Base-by-base conservation (phyloP, 768 basidiomycete species). In the Leccinellum rugosiceps region DNA sequence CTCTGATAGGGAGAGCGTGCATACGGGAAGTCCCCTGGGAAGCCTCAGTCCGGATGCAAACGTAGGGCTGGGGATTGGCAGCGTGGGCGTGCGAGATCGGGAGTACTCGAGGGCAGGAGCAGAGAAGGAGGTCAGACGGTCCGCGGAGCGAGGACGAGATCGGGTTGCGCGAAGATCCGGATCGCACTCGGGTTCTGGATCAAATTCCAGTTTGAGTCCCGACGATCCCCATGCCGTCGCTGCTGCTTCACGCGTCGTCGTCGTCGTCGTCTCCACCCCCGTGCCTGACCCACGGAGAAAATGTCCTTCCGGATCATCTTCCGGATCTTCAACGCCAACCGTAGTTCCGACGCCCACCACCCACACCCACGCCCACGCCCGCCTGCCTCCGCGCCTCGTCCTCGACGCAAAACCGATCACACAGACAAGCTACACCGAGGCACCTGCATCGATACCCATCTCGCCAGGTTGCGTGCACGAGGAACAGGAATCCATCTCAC, bases 1-100 rank as follows among this genome's bases (percentile, higher is more conserved):
- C 45, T 82, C 80, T 51, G 83, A 83, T 59, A 75, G 80, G 9
- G 79, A 80, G 15, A 70, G 74, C 52, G 56, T 75, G 58, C 58
- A 65, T 25, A 60, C 72, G 6, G 77, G 73, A 31, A 76, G 70
- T 50, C 72, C 74, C n/a, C 45, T 73, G 19, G 74, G 74, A 34
- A 75, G 70, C 48, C 32, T 78, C 55, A 74, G 73, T 34, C 80
- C 80, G 8, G 80, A 80, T 6, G 71, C 60, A 46, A 60, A 51
- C 38, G 46, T 67, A 10, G 64, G 71, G 21, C 63, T 72, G 9
- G 66, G 69, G 13, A 67, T 65, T 13, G 75, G 68, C 32, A 73
- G 57, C 30, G 70, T 63, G 55, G 74, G 68, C 61, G 70, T 63
- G 30, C 65, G 73, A 26, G 77, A 77, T 34, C 67, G 77, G 11